These are phyloP conservation scores for Coelastrella sp. DNA, from an alignment of 139 green algal genomes.

Conservation along the genomic window DNA sequence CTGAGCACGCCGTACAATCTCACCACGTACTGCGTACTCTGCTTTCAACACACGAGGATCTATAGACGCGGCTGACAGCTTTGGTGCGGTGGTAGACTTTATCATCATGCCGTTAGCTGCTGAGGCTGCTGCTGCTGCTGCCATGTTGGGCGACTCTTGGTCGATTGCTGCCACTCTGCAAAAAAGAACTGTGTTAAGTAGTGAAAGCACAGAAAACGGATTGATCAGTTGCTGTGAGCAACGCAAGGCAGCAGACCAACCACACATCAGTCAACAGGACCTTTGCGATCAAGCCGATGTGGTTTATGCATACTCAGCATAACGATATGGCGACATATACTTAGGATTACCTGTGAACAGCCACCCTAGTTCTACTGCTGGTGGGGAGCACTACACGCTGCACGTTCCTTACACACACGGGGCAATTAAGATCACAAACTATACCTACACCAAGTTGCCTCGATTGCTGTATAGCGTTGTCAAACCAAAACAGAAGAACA, in stretches of 20 bases:
- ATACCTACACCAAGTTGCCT: too few species aligned
- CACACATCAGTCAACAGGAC: background rate
- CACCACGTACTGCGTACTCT: slow-evolving; percentile 89
- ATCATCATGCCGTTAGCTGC: background rate
- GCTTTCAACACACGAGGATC: slow-evolving; percentile 57
- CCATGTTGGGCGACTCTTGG: background rate
- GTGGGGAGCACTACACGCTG: too few species aligned
- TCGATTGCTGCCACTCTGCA: background rate
- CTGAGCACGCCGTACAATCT: slow-evolving; percentile 83
- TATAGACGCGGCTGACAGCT: slow-evolving; percentile 54
- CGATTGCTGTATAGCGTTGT: too few species aligned
- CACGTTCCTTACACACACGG: too few species aligned
- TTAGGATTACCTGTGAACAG: too few species aligned
- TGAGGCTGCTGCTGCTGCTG: slow-evolving; percentile 24
- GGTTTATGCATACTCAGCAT: background rate
- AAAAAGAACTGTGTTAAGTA: too few species aligned
- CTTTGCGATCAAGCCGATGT: background rate
- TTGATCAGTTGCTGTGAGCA: too few species aligned
- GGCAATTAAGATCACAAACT: too few species aligned
- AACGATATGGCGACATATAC: too few species aligned
- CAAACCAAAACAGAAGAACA: too few species aligned
- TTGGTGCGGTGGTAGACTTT: background rate
- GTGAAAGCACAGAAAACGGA: too few species aligned
- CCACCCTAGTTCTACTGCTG: too few species aligned
- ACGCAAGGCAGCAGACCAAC: background rate